Conservation (phyloP, 768 basidiomycete genomes). For the Leccinellum rugosiceps region DNA sequence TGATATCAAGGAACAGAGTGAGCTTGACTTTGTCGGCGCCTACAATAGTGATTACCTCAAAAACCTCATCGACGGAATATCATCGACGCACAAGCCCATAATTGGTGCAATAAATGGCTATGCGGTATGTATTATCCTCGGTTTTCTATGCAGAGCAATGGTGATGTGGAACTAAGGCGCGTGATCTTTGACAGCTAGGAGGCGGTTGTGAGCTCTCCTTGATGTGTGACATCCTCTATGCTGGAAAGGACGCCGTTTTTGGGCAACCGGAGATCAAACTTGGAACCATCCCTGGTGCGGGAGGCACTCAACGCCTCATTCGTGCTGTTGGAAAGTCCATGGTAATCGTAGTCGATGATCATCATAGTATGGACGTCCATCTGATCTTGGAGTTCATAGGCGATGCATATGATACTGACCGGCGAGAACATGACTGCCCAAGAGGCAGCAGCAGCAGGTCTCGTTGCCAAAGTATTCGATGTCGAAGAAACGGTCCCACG, state of each 20-base stretch:
- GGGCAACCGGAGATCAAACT: constrained; percentile 96
- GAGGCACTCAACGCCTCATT: constrained; percentile 89
- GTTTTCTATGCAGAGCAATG: neutral
- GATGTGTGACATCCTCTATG: constrained; percentile 93
- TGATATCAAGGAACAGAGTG: constrained; percentile 98
- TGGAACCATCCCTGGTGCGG: constrained; percentile 91
- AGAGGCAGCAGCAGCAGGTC: constrained; percentile 45
- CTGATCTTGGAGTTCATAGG: constrained; percentile 22
- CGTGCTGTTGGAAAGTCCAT: constrained; percentile 79
- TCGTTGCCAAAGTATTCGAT: constrained; percentile 44
- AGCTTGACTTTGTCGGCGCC: constrained; percentile 56
- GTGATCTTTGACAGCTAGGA: constrained; percentile 59
- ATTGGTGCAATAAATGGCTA: constrained; percentile 94
- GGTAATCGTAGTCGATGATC: constrained; percentile 11
- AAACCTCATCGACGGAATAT: constrained; percentile 43
- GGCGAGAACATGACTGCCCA: constrained; percentile 44
- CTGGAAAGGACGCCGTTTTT: constrained; percentile 82
- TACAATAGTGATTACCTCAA: constrained; percentile 45
- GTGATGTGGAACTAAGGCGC: constrained; percentile 23
- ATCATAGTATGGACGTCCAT: neutral
- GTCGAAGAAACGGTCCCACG: constrained; percentile 39
- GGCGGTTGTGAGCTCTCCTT: constrained; percentile 96
- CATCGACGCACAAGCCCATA: constrained; percentile 74
- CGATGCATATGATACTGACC: constrained; percentile 57
- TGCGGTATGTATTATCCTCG: constrained; percentile 47